Evolutionary conservation across 2,329 filamentous ascomycete genomes (phyloP), one percentile per base, ranked within the genome.

Genomic region (Phyllosticta citribraziliensis): DNA sequence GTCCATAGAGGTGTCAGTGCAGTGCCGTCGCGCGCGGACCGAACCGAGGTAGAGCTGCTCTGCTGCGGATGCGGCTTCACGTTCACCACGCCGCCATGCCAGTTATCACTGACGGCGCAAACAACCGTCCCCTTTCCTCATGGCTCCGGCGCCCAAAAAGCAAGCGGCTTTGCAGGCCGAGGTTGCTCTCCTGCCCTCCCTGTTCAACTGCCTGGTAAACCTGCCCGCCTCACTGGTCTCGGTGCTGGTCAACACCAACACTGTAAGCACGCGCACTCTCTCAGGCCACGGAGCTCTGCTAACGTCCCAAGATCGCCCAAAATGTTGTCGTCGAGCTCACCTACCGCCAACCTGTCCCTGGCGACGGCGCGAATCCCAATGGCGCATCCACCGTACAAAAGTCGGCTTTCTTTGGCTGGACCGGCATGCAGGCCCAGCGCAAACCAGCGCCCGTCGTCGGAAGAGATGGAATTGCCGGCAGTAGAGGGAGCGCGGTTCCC

Each of bases 181-280:
- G 77, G 82, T 97, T 66, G 88, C 88, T 60, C 82, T 97, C 63
- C 84, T 91, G 55, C 89, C 92, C 67, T 74, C 70, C 19, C 82
- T 97, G 63, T 95, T 96, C 79, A 97, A 88, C 74, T 99, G 94
- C 76, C 82, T 99, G 58, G 89, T 96, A 73, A 97, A 97, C 76
- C 83, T 99, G 57, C 94, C 94, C 55, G 77, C 89, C 4, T 88
- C 89, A 25, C 80, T 99, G 61, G 91, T 95, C 61, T 87, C 89
- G 40, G 76, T 96, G 59, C 83, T 99, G 56, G 84, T 93, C 67
- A 96, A 92, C 76, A 84, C 92, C 67, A 95, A 97, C 72, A 92
- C 92, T 52, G 89, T 96, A 80, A 76, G 88, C 73, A 22, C 35
- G 50, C 50, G 61, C 53, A 11, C 22, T 25, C 33, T 17, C 52